Evolutionary conservation across 2,329 filamentous ascomycete species (phyloP), one percentile per base, ranked within the genome.

Genomic region (Ambrosiella xylebori): DNA sequence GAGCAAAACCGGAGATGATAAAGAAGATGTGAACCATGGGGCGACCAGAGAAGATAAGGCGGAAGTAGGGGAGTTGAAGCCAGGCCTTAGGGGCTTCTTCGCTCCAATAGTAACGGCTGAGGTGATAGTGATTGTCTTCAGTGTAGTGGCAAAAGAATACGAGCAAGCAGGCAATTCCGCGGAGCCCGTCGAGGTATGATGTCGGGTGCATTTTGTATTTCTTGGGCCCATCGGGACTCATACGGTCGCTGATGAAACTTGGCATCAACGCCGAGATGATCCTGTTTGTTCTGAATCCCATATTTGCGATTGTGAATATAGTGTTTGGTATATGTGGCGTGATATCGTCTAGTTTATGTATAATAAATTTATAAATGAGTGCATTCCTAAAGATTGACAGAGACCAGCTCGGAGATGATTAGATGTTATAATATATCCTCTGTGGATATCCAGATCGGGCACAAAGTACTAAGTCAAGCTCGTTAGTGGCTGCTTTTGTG

Each of bases 21-120:
- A 81, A 82, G 70, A 83, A 83, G 62, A 81, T 68, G 66, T 74
- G 77, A 44, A 82, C 79, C 63, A 77, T 78, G 0, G 77, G 73
- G 2, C 76, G 76, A 0, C 77, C 78, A 56, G 75, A 74, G 64
- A 75, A 80, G 59, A 76, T 70, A 3, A 81, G 68, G 12, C 78
- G 71, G 15, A 81, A 57, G 61, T 80, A 72, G 7, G 78, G 78
- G 1, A 80, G 70, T 64, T 76, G 74, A 62, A 78, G 69, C 45
- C 58, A 56, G 19, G 56, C 57, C 11, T 56, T 51, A 7, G 56
- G 51, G 64, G 72, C 71, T 66, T 77, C 73, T 61, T 66, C 66
- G 27, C 71, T 66, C 51, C 68, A 68, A 65, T 79, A 80, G 55
- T 71, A 72, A 3, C 57, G 60, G 13, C 54, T 58, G 44, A 62